These are phyloP conservation scores for Strobilomyces echinocephalus DNA, from an alignment of 768 basidiomycete species.

Conservation along the genomic window DNA sequence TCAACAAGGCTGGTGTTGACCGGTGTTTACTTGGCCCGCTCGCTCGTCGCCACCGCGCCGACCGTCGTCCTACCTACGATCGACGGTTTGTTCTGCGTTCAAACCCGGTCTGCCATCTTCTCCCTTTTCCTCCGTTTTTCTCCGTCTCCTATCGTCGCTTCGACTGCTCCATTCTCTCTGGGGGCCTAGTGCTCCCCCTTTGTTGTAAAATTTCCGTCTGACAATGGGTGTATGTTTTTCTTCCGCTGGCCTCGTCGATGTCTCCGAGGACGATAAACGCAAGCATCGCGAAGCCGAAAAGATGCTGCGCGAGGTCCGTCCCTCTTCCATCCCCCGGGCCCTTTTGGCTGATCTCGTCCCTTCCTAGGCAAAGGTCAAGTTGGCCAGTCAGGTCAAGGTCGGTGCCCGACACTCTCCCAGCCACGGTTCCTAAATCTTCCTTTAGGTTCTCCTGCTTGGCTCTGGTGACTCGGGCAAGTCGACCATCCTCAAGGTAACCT, in stretches of 20 bases:
- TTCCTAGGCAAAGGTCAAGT: slow-evolving; percentile 63
- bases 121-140: too few relatives aligned
- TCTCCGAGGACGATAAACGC: slow-evolving; percentile 64
- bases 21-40: slow-evolving; percentile 15
- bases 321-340: not conserved
- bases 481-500: slow-evolving; percentile 77
- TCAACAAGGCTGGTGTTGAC: too few relatives aligned
- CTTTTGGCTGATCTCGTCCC: not conserved
- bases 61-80: too few relatives aligned
- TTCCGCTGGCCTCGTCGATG: slow-evolving; percentile 46
- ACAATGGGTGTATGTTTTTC: slow-evolving; percentile 81
- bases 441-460: slow-evolving; percentile 79
- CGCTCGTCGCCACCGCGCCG: not conserved
- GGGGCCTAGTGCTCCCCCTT: slow-evolving; percentile 16
- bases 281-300: slow-evolving; percentile 70
- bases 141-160: too few relatives aligned
- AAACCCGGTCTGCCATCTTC: slow-evolving; percentile 8
- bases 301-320: slow-evolving; percentile 66
- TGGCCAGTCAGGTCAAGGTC: slow-evolving; percentile 76
- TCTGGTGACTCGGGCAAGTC: slow-evolving; percentile 94
- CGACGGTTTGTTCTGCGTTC: slow-evolving; percentile 17
- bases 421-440: not conserved
- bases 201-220: slow-evolving; percentile 5
- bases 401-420: slow-evolving; percentile 5
- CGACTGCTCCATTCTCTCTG: not conserved